Base-by-base conservation (phyloP, 176 grass and related monocot species). In the Oryza glumipatula region DNA sequence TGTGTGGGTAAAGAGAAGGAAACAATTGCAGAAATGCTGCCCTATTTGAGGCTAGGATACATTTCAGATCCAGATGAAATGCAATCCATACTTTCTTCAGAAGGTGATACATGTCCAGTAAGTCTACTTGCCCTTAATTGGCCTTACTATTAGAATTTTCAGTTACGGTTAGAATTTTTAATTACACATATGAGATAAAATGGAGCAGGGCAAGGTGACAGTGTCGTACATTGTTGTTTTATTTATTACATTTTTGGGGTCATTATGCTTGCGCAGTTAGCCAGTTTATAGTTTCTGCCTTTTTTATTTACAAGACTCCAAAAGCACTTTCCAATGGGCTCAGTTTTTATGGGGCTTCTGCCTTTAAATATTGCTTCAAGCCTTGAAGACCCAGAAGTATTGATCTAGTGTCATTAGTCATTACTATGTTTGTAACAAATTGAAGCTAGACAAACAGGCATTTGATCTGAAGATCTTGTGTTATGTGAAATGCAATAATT, bases 51-150 rank as follows among this genome's bases (percentile, higher is more conserved):
- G 80, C 88, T 98, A 61, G 96, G 96, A 71, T 98, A 92, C 67
- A 89, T 98, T 81, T 98, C 96, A 87, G 89, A 98, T 87, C 80
- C 93, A 14, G 86, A 92, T 90, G 96, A 98, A 76, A 98, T 99
- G 89, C 86, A 94, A 65, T 94, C 88, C 19, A 78, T 94, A 85
- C 91, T 99, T 75, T 94, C 93, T 76, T 99, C 96, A 72, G 83
- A 92, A 92, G 96, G 96, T 65, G 90, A 90, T 93, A 94, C 89
- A 77, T 99, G 96, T 89, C 89, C 88, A 84, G 96, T 99, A 89
- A 85, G 91, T 45, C 15, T 30, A 28, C 67, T 69, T 76, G 52
- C 48, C 49, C 80, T 21, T 79, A 12, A 16, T 74, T 49, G 26
- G 49, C 14, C 3, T 52, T 75, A 9, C 39, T 68, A 43, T 44